Evolutionary conservation across 2,329 filamentous ascomycete species (phyloP).

Genomic region (Pseudohalonectria lignicola): DNA sequence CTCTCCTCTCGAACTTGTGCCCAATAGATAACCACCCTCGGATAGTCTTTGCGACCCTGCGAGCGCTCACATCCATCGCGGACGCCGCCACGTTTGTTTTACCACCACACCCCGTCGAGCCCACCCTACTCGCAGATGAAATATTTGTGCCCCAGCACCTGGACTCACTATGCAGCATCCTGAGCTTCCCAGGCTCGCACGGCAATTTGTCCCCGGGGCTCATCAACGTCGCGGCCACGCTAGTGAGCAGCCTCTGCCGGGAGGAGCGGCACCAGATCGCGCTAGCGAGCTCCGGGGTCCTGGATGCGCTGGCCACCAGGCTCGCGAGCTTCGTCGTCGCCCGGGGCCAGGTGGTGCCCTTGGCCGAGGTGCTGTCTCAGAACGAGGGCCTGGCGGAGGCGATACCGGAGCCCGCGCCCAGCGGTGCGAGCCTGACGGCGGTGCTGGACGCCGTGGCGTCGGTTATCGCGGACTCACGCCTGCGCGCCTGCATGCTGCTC

Average conservation of each 20-base stretch:
- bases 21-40: slow-evolving; percentile 51
- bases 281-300: slow-evolving; percentile 61
- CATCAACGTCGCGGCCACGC: slow-evolving; percentile 29
- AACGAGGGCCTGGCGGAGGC: slow-evolving; percentile 42
- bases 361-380: slow-evolving; percentile 43
- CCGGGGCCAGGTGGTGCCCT: slow-evolving; percentile 57
- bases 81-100: slow-evolving; percentile 50
- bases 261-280: slow-evolving; percentile 59
- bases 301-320: slow-evolving; percentile 68
- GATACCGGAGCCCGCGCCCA: slow-evolving; percentile 51
- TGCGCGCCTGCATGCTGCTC: slow-evolving; percentile 60
- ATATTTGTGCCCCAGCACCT: slow-evolving; percentile 55
- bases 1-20: slow-evolving; percentile 61
- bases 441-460: slow-evolving; percentile 68
- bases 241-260: slow-evolving; percentile 50
- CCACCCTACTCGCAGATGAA: slow-evolving; percentile 43
- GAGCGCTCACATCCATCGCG: slow-evolving; percentile 60
- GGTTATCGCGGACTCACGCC: slow-evolving; percentile 70
- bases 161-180: slow-evolving; percentile 51
- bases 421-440: slow-evolving; percentile 48
- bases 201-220: slow-evolving; percentile 44
- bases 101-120: slow-evolving; percentile 31
- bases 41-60: slow-evolving; percentile 63
- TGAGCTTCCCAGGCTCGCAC: slow-evolving; percentile 41
- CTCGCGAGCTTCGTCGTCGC: slow-evolving; percentile 61